Evolutionary conservation across 2,329 filamentous ascomycete species (phyloP).

Genomic region (Colletotrichum limetticola): DNA sequence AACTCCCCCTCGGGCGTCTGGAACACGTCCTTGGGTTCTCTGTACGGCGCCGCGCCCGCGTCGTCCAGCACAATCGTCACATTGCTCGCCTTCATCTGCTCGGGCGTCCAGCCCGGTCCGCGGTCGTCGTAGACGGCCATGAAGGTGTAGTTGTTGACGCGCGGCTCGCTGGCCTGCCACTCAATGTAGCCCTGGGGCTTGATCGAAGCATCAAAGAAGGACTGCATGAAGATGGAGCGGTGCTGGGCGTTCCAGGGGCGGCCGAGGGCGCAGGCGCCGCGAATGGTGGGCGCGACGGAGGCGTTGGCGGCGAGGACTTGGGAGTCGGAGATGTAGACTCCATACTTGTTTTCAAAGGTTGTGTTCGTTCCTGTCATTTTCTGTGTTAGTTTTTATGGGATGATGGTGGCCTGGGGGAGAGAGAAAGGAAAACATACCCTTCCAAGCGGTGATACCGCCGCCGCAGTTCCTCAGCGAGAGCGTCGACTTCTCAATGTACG

Average conservation of each 20-base stretch:
- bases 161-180: slow-evolving; percentile 55
- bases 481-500: slow-evolving; percentile 66
- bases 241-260: slow-evolving; percentile 72
- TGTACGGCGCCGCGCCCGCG: slow-evolving; percentile 42
- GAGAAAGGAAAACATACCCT: slow-evolving; percentile 52
- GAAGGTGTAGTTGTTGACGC: slow-evolving; percentile 58
- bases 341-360: slow-evolving; percentile 73
- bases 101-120: slow-evolving; percentile 65
- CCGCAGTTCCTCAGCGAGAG: slow-evolving; percentile 69
- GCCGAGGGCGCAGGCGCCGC: slow-evolving; percentile 65
- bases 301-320: slow-evolving; percentile 65
- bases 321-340: slow-evolving; percentile 70
- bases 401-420: too few species aligned
- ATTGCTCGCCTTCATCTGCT: slow-evolving; percentile 49
- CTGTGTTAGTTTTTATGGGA: neutral
- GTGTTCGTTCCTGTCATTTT: slow-evolving; percentile 61
- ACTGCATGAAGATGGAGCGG: slow-evolving; percentile 65
- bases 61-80: slow-evolving; percentile 59
- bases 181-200: slow-evolving; percentile 63
- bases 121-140: slow-evolving; percentile 65
- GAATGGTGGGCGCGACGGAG: slow-evolving; percentile 47
- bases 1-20: slow-evolving; percentile 16
- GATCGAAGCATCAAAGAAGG: slow-evolving; percentile 66
- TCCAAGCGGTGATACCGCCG: slow-evolving; percentile 77
- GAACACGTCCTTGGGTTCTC: slow-evolving; percentile 29